Conservation (phyloP, 805 yeast genomes). For the Lipomyces japonicus region DNA sequence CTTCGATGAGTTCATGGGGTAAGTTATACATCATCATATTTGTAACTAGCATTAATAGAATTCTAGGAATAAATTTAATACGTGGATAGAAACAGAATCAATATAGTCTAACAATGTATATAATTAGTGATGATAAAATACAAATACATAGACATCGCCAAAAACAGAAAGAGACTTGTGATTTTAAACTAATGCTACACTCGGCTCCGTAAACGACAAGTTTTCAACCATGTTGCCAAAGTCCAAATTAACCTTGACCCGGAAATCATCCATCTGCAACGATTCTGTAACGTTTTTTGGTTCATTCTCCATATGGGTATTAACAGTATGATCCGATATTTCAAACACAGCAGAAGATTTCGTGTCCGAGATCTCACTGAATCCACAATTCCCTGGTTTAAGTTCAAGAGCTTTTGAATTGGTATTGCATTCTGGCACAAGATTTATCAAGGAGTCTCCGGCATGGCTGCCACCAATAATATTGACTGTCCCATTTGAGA, state of each 20-base stretch:
- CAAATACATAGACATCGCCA: neutral
- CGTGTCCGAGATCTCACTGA: too few species aligned
- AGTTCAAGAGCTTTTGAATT: too few species aligned
- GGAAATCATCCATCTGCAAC: too few species aligned
- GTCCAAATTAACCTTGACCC: neutral
- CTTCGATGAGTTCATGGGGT: slow-evolving; percentile 21
- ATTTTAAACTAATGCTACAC: neutral
- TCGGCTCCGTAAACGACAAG: neutral
- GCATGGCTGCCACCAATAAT: too few species aligned
- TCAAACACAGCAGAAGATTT: too few species aligned
- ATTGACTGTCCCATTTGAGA: too few species aligned
- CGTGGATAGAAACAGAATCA: slow-evolving; percentile 20
- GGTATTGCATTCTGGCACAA: too few species aligned
- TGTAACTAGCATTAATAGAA: neutral
- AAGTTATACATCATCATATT: neutral
- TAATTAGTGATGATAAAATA: neutral
- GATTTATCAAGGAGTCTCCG: too few species aligned
- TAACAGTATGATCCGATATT: too few species aligned
- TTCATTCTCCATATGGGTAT: too few species aligned
- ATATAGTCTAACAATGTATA: neutral
- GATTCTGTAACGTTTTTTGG: too few species aligned
- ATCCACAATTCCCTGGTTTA: too few species aligned
- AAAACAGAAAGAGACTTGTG: neutral
- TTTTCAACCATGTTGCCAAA: neutral
- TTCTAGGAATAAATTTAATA: slow-evolving; percentile 4